Evolutionary conservation across 1,284 basidiomycete genomes (phyloP), one percentile per base, ranked within the genome.

Genomic region (Boletus smithii): DNA sequence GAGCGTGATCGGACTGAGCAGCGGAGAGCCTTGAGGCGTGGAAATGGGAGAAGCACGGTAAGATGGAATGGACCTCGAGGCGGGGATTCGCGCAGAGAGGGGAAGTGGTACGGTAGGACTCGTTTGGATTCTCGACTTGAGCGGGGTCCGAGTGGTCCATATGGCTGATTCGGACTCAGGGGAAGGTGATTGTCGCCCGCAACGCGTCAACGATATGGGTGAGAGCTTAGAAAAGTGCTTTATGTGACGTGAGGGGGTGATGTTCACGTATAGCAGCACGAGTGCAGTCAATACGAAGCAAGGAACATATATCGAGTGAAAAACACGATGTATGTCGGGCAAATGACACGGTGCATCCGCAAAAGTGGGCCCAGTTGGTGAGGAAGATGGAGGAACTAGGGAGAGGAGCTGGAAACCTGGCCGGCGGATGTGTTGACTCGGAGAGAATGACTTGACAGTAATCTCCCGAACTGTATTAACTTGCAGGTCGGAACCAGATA

Each of bases 331-430:
- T 51, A 83, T 82, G 61, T 88, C 78, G 1, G 88, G 88, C n/a
- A 90, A 75, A 52, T 80, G 68, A 65, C 88, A 93, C 9, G 77
- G 75, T 10, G 63, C 65, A 57, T 85, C 81, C 26, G 53, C 58
- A 13, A 68, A 65, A 13, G 56, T 62, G 7, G 54, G 53, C 0
- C 53, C 53, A 41, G 22, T 16, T 1, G 24, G 32, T 2, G 54
- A 51, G 16, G 54, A 52, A 22, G 52, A 52, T n/a, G 67, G 66
- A 43, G 59, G 80, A 74, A 48, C 77, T 67, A 95, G 72, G 0
- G 89, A 87, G 31, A 97, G 74, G 14, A 95, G 78, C 53, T 94
- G 90, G 65, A 95, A 91, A 17, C 91, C 93, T 2, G 93, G 91
- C 22, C 73, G 70, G 13, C 73, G 71, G 31, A 97, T 81, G 30